A percentile compares a stretch with the other conserved stretches of the same genome.
Conservation (phyloP, 2,329 filamentous ascomycete species). For the Colletotrichum lentis region DNA sequence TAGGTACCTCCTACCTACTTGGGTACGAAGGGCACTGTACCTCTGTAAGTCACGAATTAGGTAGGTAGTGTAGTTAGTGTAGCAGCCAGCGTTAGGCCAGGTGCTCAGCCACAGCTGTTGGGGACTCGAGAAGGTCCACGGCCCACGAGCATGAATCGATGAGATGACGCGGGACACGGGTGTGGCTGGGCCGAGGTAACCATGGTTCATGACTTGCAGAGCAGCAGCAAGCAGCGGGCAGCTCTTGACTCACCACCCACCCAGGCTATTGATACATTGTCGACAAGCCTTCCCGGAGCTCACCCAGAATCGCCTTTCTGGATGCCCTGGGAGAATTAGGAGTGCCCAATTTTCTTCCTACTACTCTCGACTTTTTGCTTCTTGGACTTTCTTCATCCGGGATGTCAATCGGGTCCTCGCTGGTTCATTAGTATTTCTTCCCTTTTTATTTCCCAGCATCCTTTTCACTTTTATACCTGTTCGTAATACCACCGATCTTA, state of each 20-base stretch:
- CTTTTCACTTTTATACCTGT: not conserved
- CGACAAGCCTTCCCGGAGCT: constrained; percentile 34
- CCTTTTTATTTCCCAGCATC: not conserved
- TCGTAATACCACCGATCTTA: not conserved
- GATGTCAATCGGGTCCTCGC: not conserved
- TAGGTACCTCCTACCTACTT: not conserved
- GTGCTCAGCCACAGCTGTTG: constrained; percentile 13
- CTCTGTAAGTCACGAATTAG: too few relatives aligned
- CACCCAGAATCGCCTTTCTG: constrained; percentile 23
- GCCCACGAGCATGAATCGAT: constrained; percentile 4
- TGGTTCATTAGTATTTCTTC: not conserved
- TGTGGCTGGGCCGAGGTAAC: constrained; percentile 39
- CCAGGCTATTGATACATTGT: constrained; percentile 23
- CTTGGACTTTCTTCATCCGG: not conserved
- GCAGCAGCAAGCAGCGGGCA: constrained; percentile 5
- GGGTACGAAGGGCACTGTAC: too few relatives aligned
- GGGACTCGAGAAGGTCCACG: not conserved
- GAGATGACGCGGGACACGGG: constrained; percentile 5
- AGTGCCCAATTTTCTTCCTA: constrained; percentile 10
- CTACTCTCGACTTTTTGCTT: constrained; percentile 3
- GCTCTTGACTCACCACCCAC: constrained; percentile 1
- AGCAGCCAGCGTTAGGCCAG: not conserved
- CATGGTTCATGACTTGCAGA: constrained; percentile 30
- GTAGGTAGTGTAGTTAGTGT: not conserved
- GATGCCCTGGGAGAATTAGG: not conserved